These are phyloP conservation scores for Croton laevigatus DNA, from an alignment of 441 rosid species.

Conservation along the genomic window DNA sequence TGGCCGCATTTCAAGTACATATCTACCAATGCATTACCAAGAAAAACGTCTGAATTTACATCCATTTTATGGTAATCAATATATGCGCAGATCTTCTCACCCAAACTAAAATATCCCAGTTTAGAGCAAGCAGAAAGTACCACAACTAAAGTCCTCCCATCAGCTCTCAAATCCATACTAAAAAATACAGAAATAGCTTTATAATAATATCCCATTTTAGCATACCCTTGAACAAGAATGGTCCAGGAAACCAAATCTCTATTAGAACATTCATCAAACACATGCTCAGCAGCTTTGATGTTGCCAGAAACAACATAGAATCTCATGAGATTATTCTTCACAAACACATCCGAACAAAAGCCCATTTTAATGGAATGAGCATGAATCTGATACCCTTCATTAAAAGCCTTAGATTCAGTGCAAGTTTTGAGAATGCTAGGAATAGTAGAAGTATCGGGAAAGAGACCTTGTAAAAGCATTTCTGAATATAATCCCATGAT, in stretches of 20 bases:
- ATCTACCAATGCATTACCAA: slow-evolving; percentile 18
- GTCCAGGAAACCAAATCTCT: slow-evolving; percentile 24
- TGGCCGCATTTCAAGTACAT: slow-evolving; percentile 19
- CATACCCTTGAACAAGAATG: slow-evolving; percentile 17
- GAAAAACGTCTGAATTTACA: slow-evolving; percentile 15
- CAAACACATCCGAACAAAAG: slow-evolving; percentile 10
- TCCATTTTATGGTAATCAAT: neutral
- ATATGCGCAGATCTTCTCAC: slow-evolving; percentile 9
- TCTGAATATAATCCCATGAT: neutral
- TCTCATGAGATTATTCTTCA: slow-evolving; percentile 16
- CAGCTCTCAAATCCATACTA: slow-evolving; percentile 10
- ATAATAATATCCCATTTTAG: neutral
- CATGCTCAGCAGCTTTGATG: neutral
- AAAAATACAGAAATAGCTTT: slow-evolving; percentile 10
- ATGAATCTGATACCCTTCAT: slow-evolving; percentile 17
- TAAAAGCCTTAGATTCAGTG: slow-evolving; percentile 7
- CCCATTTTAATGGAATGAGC: slow-evolving; percentile 14
- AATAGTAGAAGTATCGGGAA: slow-evolving; percentile 17
- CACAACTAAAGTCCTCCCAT: slow-evolving; percentile 11
- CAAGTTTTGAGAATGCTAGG: slow-evolving; percentile 18
- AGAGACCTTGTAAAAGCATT: slow-evolving; percentile 7
- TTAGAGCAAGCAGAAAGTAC: slow-evolving; percentile 20
- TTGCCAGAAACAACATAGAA: slow-evolving; percentile 6
- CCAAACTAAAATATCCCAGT: slow-evolving; percentile 10
- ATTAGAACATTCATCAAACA: slow-evolving; percentile 12